Conservation (phyloP, 2,329 filamentous ascomycete genomes). For the Aspergillus costaricaensis region DNA sequence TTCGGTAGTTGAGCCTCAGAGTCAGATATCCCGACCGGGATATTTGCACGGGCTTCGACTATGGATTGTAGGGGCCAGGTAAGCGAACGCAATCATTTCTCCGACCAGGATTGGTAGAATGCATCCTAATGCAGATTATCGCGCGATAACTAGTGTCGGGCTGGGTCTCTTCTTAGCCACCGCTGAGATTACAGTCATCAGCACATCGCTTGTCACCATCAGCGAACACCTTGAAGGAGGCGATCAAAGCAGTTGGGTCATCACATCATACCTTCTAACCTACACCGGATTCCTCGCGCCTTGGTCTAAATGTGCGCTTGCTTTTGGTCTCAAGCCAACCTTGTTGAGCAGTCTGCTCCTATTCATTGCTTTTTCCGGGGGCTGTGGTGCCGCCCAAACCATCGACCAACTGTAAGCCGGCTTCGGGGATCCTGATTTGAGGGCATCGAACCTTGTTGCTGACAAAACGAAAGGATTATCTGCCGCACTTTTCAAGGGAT, state of each 20-base stretch:
- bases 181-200: constrained; percentile 55
- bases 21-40: neutral
- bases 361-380: constrained; percentile 46
- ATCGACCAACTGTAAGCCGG: constrained; percentile 36
- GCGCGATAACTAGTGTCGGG: neutral
- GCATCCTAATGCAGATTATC: neutral
- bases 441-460: neutral
- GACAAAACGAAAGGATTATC: constrained; percentile 50
- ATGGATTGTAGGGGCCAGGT: constrained; percentile 2
- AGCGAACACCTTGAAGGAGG: constrained; percentile 43
- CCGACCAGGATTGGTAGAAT: neutral
- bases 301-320: constrained; percentile 62
- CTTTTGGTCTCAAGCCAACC: constrained; percentile 53
- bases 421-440: neutral
- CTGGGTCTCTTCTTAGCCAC: constrained; percentile 46
- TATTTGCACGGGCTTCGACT: constrained; percentile 4
- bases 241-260: constrained; percentile 47
- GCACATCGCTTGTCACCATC: constrained; percentile 53
- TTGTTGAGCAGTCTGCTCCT: constrained; percentile 50
- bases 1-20: neutral
- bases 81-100: neutral
- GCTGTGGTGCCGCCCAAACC: constrained; percentile 41
- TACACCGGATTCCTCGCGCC: constrained; percentile 59
- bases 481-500: constrained; percentile 44
- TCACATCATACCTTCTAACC: constrained; percentile 53